phyloP scores from a whole-genome alignment of 2,329 filamentous ascomycete species.

The Botrytis hyacinthi region DNA sequence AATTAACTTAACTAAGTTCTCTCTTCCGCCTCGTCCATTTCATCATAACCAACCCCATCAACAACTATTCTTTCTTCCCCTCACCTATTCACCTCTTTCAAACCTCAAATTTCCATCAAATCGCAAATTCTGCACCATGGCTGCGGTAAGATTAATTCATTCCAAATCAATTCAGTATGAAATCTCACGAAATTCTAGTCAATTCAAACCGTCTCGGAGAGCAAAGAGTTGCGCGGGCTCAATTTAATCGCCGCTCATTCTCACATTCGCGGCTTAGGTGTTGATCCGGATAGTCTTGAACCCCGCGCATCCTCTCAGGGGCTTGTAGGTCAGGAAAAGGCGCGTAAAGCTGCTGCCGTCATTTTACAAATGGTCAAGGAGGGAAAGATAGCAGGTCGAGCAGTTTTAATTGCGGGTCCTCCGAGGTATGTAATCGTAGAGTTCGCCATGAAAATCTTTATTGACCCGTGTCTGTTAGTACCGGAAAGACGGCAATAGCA shows the following conservation, averaged over 20 bases:
- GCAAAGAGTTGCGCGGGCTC: constrained; percentile 91
- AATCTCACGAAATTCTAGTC: constrained; percentile 41
- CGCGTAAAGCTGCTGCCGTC: constrained; percentile 91
- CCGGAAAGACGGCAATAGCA: constrained; percentile 96
- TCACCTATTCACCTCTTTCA: neutral
- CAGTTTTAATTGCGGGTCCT: constrained; percentile 90
- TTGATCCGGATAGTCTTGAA: constrained; percentile 87
- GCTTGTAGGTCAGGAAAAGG: constrained; percentile 93
- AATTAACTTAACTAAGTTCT: neutral
- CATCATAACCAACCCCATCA: neutral
- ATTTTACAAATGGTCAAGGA: constrained; percentile 99
- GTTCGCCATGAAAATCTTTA: neutral
- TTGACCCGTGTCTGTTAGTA: constrained; percentile 52
- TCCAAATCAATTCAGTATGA: neutral
- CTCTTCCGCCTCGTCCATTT: neutral
- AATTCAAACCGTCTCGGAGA: constrained; percentile 86
- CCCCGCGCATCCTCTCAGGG: constrained; percentile 84
- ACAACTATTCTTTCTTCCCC: neutral
- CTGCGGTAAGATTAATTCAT: constrained; percentile 12
- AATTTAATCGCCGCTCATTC: constrained; percentile 98
- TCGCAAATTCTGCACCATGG: constrained; percentile 9
- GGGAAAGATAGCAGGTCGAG: constrained; percentile 94
- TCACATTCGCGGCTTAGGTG: constrained; percentile 92
- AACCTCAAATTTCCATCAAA: neutral
- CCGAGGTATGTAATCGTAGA: constrained; percentile 59